These are phyloP conservation scores for Lachnellula suecica DNA, from an alignment of 2,329 filamentous ascomycete genomes.

Conservation along the genomic window DNA sequence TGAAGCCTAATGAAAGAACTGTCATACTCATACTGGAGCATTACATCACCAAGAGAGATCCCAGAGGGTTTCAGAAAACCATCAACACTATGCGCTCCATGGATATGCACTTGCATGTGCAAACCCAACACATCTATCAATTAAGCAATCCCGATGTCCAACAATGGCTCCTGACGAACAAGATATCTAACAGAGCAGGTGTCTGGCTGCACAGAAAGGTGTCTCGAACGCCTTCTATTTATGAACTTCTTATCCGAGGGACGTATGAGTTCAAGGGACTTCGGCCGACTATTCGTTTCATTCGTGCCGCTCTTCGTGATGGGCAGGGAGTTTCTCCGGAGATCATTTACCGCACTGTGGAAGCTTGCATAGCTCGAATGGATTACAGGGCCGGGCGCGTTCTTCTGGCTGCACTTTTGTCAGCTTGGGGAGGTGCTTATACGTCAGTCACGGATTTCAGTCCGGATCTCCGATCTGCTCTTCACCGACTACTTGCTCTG, in stretches of 20 bases:
- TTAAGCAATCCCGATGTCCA: slow-evolving; percentile 10
- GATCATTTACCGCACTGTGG: slow-evolving; percentile 21
- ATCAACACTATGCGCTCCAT: slow-evolving; percentile 28
- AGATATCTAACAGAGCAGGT: slow-evolving; percentile 18
- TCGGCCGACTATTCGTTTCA: slow-evolving; percentile 21
- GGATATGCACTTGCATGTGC: slow-evolving; percentile 18
- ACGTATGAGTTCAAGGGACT: slow-evolving; percentile 22
- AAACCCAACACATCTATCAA: slow-evolving; percentile 11
- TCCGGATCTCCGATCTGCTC: slow-evolving; percentile 13
- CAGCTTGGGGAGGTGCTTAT: slow-evolving; percentile 16
- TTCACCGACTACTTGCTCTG: slow-evolving; percentile 25
- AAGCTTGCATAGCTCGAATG: slow-evolving; percentile 18
- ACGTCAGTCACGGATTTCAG: slow-evolving; percentile 12
- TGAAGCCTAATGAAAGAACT: slow-evolving; percentile 25
- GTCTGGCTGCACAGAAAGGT: slow-evolving; percentile 23
- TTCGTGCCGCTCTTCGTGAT: slow-evolving; percentile 29
- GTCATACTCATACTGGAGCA: slow-evolving; percentile 30
- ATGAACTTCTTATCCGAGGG: slow-evolving; percentile 28
- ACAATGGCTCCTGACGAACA: slow-evolving; percentile 25
- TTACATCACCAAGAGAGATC: slow-evolving; percentile 25
- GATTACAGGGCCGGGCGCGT: slow-evolving; percentile 23
- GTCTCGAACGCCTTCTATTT: slow-evolving; percentile 24
- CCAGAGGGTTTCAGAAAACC: slow-evolving; percentile 23
- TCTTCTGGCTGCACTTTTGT: slow-evolving; percentile 23
- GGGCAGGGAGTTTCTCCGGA: slow-evolving; percentile 18